These are phyloP conservation scores for Kingdonia uniflora DNA, from an alignment of 164 flowering plant genomes.

Conservation along the genomic window DNA sequence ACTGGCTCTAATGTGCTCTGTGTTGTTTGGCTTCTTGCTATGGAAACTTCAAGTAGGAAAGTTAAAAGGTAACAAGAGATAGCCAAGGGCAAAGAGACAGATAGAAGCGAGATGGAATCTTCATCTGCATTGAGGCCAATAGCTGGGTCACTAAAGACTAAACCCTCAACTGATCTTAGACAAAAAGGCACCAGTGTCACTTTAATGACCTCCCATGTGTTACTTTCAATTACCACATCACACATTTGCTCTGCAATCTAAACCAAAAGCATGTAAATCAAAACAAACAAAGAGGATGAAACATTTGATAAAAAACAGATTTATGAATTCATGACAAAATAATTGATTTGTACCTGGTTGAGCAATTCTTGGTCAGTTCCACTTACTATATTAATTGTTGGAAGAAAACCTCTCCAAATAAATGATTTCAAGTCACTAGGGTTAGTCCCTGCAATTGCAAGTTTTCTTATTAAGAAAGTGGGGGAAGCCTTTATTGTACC, in stretches of 20 bases:
- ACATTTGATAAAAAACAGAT: background rate
- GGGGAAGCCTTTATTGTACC: no score
- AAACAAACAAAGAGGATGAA: conserved; percentile 5
- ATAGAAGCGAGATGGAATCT: conserved; percentile 9
- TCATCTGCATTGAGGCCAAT: conserved; percentile 10
- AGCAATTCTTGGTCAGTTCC: conserved; percentile 35
- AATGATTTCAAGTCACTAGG: conserved; percentile 22
- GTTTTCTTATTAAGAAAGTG: no score
- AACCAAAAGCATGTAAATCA: conserved; percentile 11
- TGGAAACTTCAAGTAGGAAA: conserved; percentile 39
- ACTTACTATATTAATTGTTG: conserved; percentile 34
- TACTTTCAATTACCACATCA: conserved; percentile 37
- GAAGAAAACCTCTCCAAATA: conserved; percentile 55
- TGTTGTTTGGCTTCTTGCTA: conserved; percentile 19
- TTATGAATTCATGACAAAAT: background rate
- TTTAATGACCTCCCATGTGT: conserved; percentile 49
- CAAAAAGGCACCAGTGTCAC: conserved; percentile 48
- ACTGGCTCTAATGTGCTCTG: conserved; percentile 9
- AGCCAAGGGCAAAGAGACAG: conserved; percentile 32
- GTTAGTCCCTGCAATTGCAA: conserved; percentile 19
- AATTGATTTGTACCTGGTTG: conserved; percentile 40
- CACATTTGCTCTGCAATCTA: conserved; percentile 50
- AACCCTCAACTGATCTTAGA: conserved; percentile 31
- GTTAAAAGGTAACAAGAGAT: conserved; percentile 54
- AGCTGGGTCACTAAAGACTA: conserved; percentile 11